Base-by-base conservation (phyloP, 1,284 basidiomycete genomes). In the Amylostereum chailletii region DNA sequence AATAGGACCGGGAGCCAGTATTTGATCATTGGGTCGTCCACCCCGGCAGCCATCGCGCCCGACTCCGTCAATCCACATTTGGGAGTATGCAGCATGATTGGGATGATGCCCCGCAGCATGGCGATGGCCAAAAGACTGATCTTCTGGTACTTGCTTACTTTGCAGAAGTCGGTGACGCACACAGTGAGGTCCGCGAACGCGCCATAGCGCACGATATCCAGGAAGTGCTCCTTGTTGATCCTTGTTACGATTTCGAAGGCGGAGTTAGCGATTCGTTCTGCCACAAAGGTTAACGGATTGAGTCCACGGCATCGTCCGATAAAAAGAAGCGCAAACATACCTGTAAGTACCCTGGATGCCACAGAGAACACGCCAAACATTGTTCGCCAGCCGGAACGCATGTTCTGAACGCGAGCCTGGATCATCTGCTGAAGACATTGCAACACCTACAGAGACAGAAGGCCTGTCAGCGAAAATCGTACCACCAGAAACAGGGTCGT, bases 371-470 rank as follows among this genome's bases (percentile, higher is more conserved):
- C 95, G 33, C 91, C 90, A 64, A 99, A 98, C 90, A 99, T 96
- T 0, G 97, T 99, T 55, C 94, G 77, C 96, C 96, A 99, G 27
- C 97, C 96, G 0, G 96, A 99, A 32, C 96, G 85, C 70, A 99
- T 82, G 64, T 99, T 99, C 58, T 92, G 84, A 2, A 90, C 91
- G 34, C 93, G 81, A 9, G 92, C 90, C 71, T 96, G 94, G 49
- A 99, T 86, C 96, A 99, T 99, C 72, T 99, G 97, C 65, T 97
- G 93, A 43, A 99, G 76, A 65, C 96, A 99, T 79, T 97, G 94
- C 49, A 99, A 70, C 26, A 94, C 90, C 90, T 93, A 48, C 7
- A 34, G 40, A 54, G 36, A 55, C 11, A 36, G 51, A 42, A 33
- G 40, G 51, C 19, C 36, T 33, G 7, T 4, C 46, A 8, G 10